Percentiles rank a stretch among this genome's conserved stretches.
Evolutionary conservation across 305 asterid genomes (phyloP).

Genomic region (Plantago coronopus): DNA sequence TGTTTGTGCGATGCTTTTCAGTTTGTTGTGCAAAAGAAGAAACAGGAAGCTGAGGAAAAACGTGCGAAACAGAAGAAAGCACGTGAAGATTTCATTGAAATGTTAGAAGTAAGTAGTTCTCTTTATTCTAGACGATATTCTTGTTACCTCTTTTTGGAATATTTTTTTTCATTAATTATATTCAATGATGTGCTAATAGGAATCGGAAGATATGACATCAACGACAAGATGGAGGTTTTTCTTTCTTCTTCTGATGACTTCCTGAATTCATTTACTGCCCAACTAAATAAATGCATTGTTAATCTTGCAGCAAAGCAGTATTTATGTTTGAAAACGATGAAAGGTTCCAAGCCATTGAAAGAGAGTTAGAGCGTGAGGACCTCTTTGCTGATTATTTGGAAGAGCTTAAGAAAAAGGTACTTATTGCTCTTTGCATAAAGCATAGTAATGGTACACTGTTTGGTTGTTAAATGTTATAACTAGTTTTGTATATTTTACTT

Average conservation of each 20-base stretch:
- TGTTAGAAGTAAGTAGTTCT: constrained; percentile 64
- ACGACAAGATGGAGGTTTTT: constrained; percentile 82
- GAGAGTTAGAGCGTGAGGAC: constrained; percentile 81
- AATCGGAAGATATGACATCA: constrained; percentile 66
- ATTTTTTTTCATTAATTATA: no score
- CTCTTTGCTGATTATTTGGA: constrained; percentile 64
- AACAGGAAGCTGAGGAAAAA: constrained; percentile 82
- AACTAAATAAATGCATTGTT: constrained; percentile 13
- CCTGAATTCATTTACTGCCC: constrained; percentile 15
- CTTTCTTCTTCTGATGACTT: constrained; percentile 10
- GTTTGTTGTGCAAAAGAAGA: constrained; percentile 77
- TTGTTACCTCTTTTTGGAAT: no score
- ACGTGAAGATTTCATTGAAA: constrained; percentile 71
- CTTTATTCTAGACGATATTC: not conserved
- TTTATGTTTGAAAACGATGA: constrained; percentile 74
- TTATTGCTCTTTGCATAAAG: constrained; percentile 3
- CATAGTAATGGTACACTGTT: constrained; percentile 5
- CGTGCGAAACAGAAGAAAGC: constrained; percentile 79
- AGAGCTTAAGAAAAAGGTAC: constrained; percentile 79
- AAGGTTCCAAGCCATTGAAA: constrained; percentile 81
- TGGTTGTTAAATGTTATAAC: not conserved
- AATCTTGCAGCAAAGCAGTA: constrained; percentile 62
- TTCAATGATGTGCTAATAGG: constrained; percentile 34
- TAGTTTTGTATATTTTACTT: not conserved
- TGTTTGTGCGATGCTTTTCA: constrained; percentile 34